phyloP scores from a whole-genome alignment of 345 rosid genomes.

The Lepidium africanum region DNA sequence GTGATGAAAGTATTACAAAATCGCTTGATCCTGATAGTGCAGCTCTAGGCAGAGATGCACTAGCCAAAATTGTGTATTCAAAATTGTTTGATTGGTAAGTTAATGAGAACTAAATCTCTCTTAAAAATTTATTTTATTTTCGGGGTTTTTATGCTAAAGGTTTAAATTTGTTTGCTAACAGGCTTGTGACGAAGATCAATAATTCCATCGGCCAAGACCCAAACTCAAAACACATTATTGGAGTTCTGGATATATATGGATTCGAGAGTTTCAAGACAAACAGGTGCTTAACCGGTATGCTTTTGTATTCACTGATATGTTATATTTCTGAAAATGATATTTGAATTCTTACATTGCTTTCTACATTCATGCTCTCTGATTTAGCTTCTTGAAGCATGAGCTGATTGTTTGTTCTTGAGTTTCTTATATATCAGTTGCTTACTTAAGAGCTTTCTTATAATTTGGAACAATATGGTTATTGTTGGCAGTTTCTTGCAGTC shows the following conservation, averaged over 20 bases:
- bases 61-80: slow-evolving; percentile 89
- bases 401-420: slow-evolving; percentile 1
- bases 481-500: slow-evolving; percentile 6
- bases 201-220: slow-evolving; percentile 89
- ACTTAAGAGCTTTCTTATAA: slow-evolving; percentile 3
- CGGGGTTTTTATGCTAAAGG: neutral
- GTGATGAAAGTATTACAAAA: slow-evolving; percentile 93
- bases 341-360: neutral
- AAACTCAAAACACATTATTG: slow-evolving; percentile 68
- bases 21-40: slow-evolving; percentile 86
- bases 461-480: slow-evolving; percentile 12
- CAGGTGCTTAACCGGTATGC: slow-evolving; percentile 93
- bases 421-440: slow-evolving; percentile 13
- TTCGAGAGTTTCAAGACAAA: slow-evolving; percentile 99
- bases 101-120: neutral
- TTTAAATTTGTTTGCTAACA: slow-evolving; percentile 23
- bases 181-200: slow-evolving; percentile 93
- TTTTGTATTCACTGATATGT: slow-evolving; percentile 36
- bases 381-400: slow-evolving; percentile 8
- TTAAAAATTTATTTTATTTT: neutral
- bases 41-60: slow-evolving; percentile 79
- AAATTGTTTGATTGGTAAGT: slow-evolving; percentile 92
- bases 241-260: slow-evolving; percentile 98
- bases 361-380: neutral
- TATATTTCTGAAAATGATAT: slow-evolving; percentile 7